These are phyloP conservation scores for Coprinopsis cinerea DNA, from an alignment of 768 basidiomycete genomes.

Conservation along the genomic window DNA sequence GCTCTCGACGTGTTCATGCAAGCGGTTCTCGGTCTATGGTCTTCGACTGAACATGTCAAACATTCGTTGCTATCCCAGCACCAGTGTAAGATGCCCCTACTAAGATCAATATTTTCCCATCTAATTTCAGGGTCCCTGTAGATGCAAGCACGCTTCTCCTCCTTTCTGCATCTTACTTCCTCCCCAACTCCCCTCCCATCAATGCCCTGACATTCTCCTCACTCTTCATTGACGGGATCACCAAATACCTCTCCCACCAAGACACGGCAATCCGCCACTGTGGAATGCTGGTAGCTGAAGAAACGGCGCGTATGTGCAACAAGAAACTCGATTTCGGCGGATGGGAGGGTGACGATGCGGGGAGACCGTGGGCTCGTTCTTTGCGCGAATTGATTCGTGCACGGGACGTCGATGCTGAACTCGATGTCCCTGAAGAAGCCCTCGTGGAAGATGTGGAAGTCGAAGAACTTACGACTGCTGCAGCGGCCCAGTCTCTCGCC, in stretches of 20 bases:
- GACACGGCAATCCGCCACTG: constrained; percentile 74
- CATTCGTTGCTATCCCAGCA: constrained; percentile 73
- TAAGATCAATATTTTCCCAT: not conserved
- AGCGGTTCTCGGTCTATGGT: constrained; percentile 60
- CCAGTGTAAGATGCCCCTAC: constrained; percentile 48
- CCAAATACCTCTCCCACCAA: constrained; percentile 71
- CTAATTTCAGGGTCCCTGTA: too few relatives aligned
- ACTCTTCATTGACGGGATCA: constrained; percentile 61
- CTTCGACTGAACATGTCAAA: constrained; percentile 69
- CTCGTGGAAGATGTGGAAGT: not conserved
- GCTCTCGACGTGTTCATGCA: constrained; percentile 45
- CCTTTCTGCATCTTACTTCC: constrained; percentile 55
- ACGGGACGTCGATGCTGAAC: constrained; percentile 47
- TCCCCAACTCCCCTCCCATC: constrained; percentile 40
- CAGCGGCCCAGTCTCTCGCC: constrained; percentile 4
- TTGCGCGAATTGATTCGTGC: constrained; percentile 48
- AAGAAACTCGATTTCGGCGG: constrained; percentile 73
- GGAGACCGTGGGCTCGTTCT: constrained; percentile 56
- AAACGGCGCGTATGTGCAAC: constrained; percentile 54
- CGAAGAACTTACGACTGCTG: constrained; percentile 11
- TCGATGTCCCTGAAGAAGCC: constrained; percentile 11
- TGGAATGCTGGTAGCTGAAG: constrained; percentile 91
- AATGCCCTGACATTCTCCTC: constrained; percentile 46
- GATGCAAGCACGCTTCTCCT: constrained; percentile 73
- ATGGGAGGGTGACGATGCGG: constrained; percentile 76